These are phyloP conservation scores for Chrysosporium queenslandicum DNA, from an alignment of 2,329 filamentous ascomycete species.

Conservation along the genomic window DNA sequence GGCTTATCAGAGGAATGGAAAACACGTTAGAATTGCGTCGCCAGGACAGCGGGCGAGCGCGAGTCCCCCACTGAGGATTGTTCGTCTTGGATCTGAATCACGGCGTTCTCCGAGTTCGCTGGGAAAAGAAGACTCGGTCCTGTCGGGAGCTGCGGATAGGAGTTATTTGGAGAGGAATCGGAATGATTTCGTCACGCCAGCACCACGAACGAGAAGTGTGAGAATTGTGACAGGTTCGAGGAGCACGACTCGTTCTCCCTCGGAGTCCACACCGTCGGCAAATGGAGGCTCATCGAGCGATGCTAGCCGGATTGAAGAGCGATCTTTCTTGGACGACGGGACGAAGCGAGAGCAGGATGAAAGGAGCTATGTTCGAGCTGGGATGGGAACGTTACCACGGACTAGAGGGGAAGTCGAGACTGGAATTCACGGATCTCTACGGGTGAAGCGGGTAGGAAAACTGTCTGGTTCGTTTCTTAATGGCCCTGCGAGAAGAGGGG, in stretches of 20 bases:
- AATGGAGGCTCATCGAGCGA: slow-evolving; percentile 24
- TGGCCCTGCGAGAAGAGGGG: slow-evolving; percentile 66
- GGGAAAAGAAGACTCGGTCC: slow-evolving; percentile 32
- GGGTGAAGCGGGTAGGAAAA: slow-evolving; percentile 66
- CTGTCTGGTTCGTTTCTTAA: slow-evolving; percentile 67
- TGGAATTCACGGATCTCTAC: slow-evolving; percentile 61
- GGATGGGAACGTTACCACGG: slow-evolving; percentile 6
- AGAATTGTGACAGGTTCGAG: slow-evolving; percentile 33
- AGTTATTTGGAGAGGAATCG: slow-evolving; percentile 16
- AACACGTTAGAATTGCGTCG: slow-evolving; percentile 29
- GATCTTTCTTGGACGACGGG: slow-evolving; percentile 25
- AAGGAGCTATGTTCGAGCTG: slow-evolving; percentile 18
- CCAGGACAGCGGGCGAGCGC: slow-evolving; percentile 25
- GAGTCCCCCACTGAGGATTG: slow-evolving; percentile 32
- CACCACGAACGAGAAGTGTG: slow-evolving; percentile 36
- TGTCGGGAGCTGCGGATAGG: slow-evolving; percentile 29
- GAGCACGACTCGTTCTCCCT: slow-evolving; percentile 34
- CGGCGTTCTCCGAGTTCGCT: slow-evolving; percentile 22
- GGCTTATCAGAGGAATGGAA: slow-evolving; percentile 18
- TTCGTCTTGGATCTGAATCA: slow-evolving; percentile 31
- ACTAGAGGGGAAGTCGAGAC: slow-evolving; percentile 50
- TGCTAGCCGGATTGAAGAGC: slow-evolving; percentile 28
- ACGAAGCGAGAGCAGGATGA: slow-evolving; percentile 27
- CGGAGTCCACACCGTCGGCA: slow-evolving; percentile 28
- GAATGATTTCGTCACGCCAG: slow-evolving; percentile 38